A percentile compares a stretch with the other conserved stretches of the same genome.
phyloP scores from a whole-genome alignment of 2,329 filamentous ascomycete genomes.

The Arthroderma sp. region DNA sequence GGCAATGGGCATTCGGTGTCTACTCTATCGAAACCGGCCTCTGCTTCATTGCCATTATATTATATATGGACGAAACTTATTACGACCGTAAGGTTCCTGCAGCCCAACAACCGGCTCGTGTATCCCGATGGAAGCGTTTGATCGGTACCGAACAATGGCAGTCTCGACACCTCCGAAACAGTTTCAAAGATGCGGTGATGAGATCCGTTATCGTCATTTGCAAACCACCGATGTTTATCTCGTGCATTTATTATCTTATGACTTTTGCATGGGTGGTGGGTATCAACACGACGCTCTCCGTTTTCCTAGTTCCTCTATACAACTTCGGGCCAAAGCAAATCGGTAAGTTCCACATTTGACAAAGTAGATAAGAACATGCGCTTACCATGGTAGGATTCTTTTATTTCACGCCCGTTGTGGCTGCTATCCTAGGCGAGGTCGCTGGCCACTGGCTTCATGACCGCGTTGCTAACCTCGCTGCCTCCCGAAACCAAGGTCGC shows the following conservation, averaged over 20 bases:
- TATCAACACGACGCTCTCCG: slow-evolving; percentile 45
- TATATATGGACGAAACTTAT: slow-evolving; percentile 30
- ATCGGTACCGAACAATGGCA: slow-evolving; percentile 26
- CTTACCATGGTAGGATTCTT: slow-evolving; percentile 29
- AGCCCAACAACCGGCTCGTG: slow-evolving; percentile 23
- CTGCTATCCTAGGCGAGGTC: slow-evolving; percentile 42
- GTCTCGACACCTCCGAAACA: slow-evolving; percentile 21
- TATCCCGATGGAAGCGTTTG: slow-evolving; percentile 22
- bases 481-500: slow-evolving; percentile 37
- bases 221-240: slow-evolving; percentile 30
- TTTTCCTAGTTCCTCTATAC: slow-evolving; percentile 42
- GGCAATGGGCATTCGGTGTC: slow-evolving; percentile 29
- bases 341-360: slow-evolving; percentile 15
- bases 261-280: slow-evolving; percentile 36
- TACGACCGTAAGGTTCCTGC: slow-evolving; percentile 26
- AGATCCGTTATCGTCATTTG: slow-evolving; percentile 27
- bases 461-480: slow-evolving; percentile 35
- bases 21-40: slow-evolving; percentile 26
- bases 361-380: no score
- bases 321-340: slow-evolving; percentile 41
- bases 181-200: slow-evolving; percentile 26
- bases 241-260: slow-evolving; percentile 29
- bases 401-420: slow-evolving; percentile 48
- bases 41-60: slow-evolving; percentile 23
- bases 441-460: slow-evolving; percentile 48